Evolutionary conservation across 2,329 filamentous ascomycete genomes (phyloP), one percentile per base, ranked within the genome.

Genomic region (Cladorrhinum sp.): DNA sequence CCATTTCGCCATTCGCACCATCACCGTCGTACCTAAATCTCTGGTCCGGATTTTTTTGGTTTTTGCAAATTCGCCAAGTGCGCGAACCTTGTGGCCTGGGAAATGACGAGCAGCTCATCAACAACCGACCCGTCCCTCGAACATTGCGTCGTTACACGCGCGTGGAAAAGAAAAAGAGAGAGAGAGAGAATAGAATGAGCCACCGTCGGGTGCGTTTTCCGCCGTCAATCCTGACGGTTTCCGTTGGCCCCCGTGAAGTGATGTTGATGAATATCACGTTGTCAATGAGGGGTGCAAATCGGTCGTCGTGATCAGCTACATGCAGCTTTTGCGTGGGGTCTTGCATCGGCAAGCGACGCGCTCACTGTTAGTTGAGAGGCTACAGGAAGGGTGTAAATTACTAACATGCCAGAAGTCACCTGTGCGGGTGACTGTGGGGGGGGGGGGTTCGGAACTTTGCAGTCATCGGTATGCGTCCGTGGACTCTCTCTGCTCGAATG

Each of bases 311-410:
- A 16, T 55, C 33, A 50, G 48, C 49, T 50, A 39, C 57, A 59
- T 59, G 57, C 57, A 59, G 57, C 50, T 21, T 26, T 16, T n/a
- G 21, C 28, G 36, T 39, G 57, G 57, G 49, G 39, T 23, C 50
- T 33, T 54, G 57, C 57, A 49, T 56, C 54, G 36, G 54, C 48
- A 48, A 18, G 16, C 18, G 33, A 56, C 51, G 33, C 18, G 52
- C n/a, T 33, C 16, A 28, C 30, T 33, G 52, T 39, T 30, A 42
- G 52, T n/a, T 6, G n/a, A 42, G 26, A n/a, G n/a, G n/a, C n/a
- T n/a, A n/a, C n/a, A n/a, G n/a, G n/a, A n/a, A n/a, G n/a, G n/a
- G n/a, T n/a, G n/a, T n/a, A n/a, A n/a, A n/a, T 16, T 16, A 16
- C 33, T 16, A 36, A 36, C 33, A 36, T 2, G 7, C 12, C 9